These are phyloP conservation scores for Fusarium secorum DNA, from an alignment of 2,329 filamentous ascomycete genomes.

Conservation along the genomic window DNA sequence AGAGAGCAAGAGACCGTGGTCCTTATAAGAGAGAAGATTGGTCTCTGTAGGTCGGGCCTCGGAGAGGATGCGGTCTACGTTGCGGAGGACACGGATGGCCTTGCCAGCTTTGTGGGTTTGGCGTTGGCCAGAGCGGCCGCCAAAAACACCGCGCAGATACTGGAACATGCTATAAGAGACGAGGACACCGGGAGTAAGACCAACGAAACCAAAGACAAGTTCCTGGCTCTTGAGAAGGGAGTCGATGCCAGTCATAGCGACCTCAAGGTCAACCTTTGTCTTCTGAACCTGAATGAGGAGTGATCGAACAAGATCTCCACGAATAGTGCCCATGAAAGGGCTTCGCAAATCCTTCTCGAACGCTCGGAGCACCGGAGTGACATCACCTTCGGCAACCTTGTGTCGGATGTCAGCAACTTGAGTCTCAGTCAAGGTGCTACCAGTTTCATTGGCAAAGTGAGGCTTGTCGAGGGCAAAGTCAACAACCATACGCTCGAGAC, in stretches of 20 bases:
- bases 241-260: slow-evolving; percentile 96
- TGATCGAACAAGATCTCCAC: slow-evolving; percentile 87
- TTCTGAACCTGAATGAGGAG: slow-evolving; percentile 97
- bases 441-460: slow-evolving; percentile 59
- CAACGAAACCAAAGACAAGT: slow-evolving; percentile 96
- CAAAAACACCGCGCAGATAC: slow-evolving; percentile 75
- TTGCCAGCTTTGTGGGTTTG: slow-evolving; percentile 72
- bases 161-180: slow-evolving; percentile 78
- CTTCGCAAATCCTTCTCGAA: slow-evolving; percentile 88
- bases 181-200: slow-evolving; percentile 90
- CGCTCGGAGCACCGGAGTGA: slow-evolving; percentile 88
- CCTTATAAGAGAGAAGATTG: slow-evolving; percentile 85
- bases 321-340: slow-evolving; percentile 82
- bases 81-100: slow-evolving; percentile 80
- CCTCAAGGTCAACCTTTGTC: slow-evolving; percentile 97
- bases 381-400: slow-evolving; percentile 88
- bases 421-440: slow-evolving; percentile 64
- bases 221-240: slow-evolving; percentile 94
- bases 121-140: slow-evolving; percentile 72
- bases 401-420: slow-evolving; percentile 78
- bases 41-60: slow-evolving; percentile 74
- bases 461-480: slow-evolving; percentile 91
- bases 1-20: slow-evolving; percentile 88
- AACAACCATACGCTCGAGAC: slow-evolving; percentile 96
- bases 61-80: slow-evolving; percentile 83